Evolutionary conservation across 129 eudicot genomes (phyloP), one percentile per base, ranked within the genome.

Genomic region (Silybum marianum): DNA sequence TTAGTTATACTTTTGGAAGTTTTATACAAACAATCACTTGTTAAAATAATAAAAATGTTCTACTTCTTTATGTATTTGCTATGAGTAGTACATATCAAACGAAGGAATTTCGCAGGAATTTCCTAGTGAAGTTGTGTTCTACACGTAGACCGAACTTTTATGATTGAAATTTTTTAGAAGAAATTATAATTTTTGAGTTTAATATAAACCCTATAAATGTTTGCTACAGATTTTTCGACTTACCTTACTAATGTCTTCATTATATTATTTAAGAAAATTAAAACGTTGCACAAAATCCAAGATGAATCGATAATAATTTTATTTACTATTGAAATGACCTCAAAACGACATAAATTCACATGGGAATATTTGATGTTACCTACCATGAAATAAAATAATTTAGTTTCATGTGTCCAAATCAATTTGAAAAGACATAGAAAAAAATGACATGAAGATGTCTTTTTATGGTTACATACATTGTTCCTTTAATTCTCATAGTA

Each of bases 341-440:
- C 25, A 34, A 46, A 70, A 36, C 44, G 84, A 80, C 84, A 80
- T 80, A 80, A 58, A 72, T 72, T 72, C 84, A 80, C 84, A 80
- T 22, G 84, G n/a, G 42, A 72, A 80, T 34, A 54, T 58, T 30
- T 60, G 72, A 80, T 71, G 23, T 69, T 60, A 80, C 72, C 72
- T 38, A 72, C 67, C 83, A 58, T 22, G 63, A 72, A 60, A 39
- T 71, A 40, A 72, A 72, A 71, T 72, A 62, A 25, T 80, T 72
- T 80, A 36, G 71, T 19, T 72, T 72, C 44, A 72, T 72, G 78
- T 72, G 44, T 80, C 58, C 25, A 80, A 58, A 72, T 80, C 84
- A 60, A 62, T 51, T 48, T 54, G 63, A 58, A 58, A 80, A 80
- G 4, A 1, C 66, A 18, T 2, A 51, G 23, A 21, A 34, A 51